phyloP scores from a whole-genome alignment of 352 stramenopile species.

The Phytopythium mirpurense region DNA sequence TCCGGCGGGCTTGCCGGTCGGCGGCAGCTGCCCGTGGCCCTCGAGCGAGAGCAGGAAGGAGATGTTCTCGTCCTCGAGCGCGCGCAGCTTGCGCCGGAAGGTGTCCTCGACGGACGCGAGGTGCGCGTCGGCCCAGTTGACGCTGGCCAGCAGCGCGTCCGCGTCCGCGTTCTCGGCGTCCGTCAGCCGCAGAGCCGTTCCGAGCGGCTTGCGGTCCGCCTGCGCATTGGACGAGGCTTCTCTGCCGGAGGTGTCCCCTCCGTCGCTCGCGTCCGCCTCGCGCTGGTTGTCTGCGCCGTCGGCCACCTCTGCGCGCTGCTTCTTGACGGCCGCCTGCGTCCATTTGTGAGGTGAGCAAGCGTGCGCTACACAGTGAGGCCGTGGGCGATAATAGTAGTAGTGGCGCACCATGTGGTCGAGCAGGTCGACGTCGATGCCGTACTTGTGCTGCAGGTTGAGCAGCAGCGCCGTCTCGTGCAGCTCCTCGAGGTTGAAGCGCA shows the following conservation, averaged over 20 bases:
- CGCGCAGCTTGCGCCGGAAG: constrained; percentile 47
- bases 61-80: constrained; percentile 72
- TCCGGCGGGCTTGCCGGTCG: background rate
- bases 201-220: background rate
- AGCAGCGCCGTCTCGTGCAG: constrained; percentile 48
- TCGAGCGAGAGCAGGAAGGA: constrained; percentile 67
- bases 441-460: constrained; percentile 50
- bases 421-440: constrained; percentile 61
- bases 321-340: constrained; percentile 35
- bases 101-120: constrained; percentile 46
- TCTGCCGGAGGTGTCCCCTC: background rate
- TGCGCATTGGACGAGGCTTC: background rate
- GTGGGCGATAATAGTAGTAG: background rate
- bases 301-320: constrained; percentile 8
- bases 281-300: constrained; percentile 2
- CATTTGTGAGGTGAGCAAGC: too few species aligned
- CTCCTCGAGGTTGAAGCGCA: constrained; percentile 55
- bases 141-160: constrained; percentile 32
- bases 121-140: constrained; percentile 57
- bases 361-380: background rate
- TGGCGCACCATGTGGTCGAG: constrained; percentile 33
- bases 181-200: constrained; percentile 33
- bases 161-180: constrained; percentile 58
- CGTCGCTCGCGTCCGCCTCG: background rate
- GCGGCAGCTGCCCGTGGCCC: constrained; percentile 10